A percentile compares a stretch with the other conserved stretches of the same genome.
Evolutionary conservation across 2,329 filamentous ascomycete genomes (phyloP).

Genomic region (Aspergillus caelatus): DNA sequence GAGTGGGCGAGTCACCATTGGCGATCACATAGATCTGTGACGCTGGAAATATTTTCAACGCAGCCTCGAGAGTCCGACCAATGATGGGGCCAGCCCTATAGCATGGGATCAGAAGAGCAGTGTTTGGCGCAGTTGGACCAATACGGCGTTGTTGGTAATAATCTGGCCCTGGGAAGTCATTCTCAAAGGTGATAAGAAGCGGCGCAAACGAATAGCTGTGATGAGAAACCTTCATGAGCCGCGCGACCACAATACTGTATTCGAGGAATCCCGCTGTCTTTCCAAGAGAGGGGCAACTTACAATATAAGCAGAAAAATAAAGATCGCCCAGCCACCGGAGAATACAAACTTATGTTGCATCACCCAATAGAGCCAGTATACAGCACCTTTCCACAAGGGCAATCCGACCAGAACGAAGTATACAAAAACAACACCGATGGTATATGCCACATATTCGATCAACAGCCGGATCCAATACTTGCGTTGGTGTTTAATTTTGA

Average conservation of each 20-base stretch:
- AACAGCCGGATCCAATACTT: constrained; percentile 38
- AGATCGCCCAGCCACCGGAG: constrained; percentile 46
- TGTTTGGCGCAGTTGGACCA: constrained; percentile 33
- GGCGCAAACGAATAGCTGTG: constrained; percentile 34
- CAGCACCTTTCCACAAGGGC: constrained; percentile 51
- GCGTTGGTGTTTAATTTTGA: constrained; percentile 25
- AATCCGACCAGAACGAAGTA: constrained; percentile 52
- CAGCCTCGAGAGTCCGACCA: constrained; percentile 46
- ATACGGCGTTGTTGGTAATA: constrained; percentile 19
- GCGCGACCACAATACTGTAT: neutral
- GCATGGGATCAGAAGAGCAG: constrained; percentile 52
- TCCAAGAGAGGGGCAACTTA: constrained; percentile 22
- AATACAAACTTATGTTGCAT: constrained; percentile 46
- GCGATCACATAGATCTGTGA: constrained; percentile 52
- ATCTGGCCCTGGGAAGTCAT: constrained; percentile 29
- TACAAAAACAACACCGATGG: constrained; percentile 40
- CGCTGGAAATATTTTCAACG: constrained; percentile 50
- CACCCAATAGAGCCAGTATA: constrained; percentile 48
- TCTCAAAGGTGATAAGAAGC: constrained; percentile 37
- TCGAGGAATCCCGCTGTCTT: neutral
- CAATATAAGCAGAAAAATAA: constrained; percentile 41
- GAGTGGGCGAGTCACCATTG: constrained; percentile 52
- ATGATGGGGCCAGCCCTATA: constrained; percentile 51
- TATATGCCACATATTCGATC: constrained; percentile 45
- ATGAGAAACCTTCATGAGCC: neutral